These are phyloP conservation scores for Avena atlantica DNA, from an alignment of 176 grass and related monocot genomes.

Conservation along the genomic window DNA sequence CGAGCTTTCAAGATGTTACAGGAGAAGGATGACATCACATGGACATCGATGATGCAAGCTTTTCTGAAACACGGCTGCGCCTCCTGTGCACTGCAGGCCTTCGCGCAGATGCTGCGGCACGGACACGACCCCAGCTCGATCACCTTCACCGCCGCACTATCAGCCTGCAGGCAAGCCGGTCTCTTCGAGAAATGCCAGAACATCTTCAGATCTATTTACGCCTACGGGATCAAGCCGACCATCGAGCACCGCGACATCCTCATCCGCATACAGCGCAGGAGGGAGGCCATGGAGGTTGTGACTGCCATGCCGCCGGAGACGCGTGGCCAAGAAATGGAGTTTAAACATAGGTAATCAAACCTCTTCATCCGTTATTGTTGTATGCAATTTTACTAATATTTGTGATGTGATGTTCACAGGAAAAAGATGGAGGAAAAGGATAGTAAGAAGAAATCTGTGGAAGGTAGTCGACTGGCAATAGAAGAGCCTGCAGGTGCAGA, in stretches of 20 bases:
- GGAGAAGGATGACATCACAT: constrained; percentile 63
- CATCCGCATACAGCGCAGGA: constrained; percentile 51
- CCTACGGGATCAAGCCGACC: constrained; percentile 49
- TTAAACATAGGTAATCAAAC: background rate
- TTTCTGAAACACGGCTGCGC: constrained; percentile 70
- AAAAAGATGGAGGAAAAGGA: background rate
- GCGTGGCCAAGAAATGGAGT: background rate
- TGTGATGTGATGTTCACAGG: background rate
- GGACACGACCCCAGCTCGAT: constrained; percentile 63
- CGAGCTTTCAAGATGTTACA: constrained; percentile 56
- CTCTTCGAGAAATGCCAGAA: constrained; percentile 58
- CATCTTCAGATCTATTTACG: constrained; percentile 48
- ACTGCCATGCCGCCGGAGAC: constrained; percentile 8
- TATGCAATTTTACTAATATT: background rate
- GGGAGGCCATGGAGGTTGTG: constrained; percentile 69
- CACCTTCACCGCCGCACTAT: constrained; percentile 69
- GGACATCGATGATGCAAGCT: constrained; percentile 72
- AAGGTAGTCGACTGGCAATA: background rate
- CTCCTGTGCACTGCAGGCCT: constrained; percentile 42
- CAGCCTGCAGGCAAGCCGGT: constrained; percentile 70
- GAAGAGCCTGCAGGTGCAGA: background rate
- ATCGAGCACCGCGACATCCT: constrained; percentile 82
- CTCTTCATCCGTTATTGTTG: background rate
- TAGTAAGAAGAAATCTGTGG: background rate
- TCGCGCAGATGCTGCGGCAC: constrained; percentile 60